phyloP scores from a whole-genome alignment of 306 rosid species.

The Pueraria montana region DNA sequence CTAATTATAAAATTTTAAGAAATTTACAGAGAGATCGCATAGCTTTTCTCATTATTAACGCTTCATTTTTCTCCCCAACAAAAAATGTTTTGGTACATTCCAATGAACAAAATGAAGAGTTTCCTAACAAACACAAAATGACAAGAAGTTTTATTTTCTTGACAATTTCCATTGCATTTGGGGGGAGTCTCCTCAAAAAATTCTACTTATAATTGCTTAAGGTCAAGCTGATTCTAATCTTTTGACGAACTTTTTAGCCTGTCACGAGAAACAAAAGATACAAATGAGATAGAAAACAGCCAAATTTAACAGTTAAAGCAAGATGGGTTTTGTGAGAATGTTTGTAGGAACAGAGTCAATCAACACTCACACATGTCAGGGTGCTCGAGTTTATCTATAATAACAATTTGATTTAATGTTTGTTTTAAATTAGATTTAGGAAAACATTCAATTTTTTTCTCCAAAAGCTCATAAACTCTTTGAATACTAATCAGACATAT shows the following conservation, averaged over 20 bases:
- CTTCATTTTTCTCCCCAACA: neutral
- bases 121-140: neutral
- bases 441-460: neutral
- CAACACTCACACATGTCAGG: neutral
- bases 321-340: neutral
- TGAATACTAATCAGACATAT: neutral
- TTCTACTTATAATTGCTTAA: conserved; percentile 26
- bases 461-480: neutral
- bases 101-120: conserved; percentile 34
- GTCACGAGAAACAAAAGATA: conserved; percentile 36
- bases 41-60: neutral
- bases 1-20: neutral
- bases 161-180: conserved; percentile 35
- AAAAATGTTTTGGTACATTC: conserved; percentile 22
- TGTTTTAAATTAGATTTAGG: conserved; percentile 14
- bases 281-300: conserved; percentile 34
- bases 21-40: neutral
- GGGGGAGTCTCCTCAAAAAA: conserved; percentile 28
- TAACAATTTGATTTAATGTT: neutral
- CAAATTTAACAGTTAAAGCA: neutral
- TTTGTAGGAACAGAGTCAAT: neutral
- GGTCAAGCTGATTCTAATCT: conserved; percentile 71
- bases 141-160: conserved; percentile 53
- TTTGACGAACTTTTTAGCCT: conserved; percentile 78
- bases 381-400: neutral